A percentile compares a stretch with the other conserved stretches of the same genome.
phyloP scores from a whole-genome alignment of 2,329 filamentous ascomycete genomes.

The Colletotrichum endophyticum region DNA sequence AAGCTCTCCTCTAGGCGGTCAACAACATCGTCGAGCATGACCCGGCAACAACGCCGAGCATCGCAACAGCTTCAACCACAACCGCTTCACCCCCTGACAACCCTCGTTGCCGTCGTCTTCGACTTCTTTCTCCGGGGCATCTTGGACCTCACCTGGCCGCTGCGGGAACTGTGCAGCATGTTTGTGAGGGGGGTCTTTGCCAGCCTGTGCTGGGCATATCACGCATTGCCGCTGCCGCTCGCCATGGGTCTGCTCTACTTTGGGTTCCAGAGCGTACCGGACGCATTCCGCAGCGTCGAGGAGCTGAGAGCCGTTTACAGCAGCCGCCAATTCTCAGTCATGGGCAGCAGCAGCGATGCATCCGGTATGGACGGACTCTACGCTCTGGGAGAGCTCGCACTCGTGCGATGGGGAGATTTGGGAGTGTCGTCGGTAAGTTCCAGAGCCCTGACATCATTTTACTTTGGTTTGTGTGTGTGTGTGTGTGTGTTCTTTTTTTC shows the following conservation, averaged over 20 bases:
- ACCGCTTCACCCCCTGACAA: slow-evolving; percentile 6
- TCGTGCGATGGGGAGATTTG: slow-evolving; percentile 17
- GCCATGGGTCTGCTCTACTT: slow-evolving; percentile 15
- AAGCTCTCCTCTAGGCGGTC: not conserved
- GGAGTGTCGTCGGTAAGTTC: slow-evolving; percentile 16
- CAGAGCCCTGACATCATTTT: not conserved
- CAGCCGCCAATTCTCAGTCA: not conserved
- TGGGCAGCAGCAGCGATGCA: not conserved
- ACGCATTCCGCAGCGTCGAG: slow-evolving; percentile 4
- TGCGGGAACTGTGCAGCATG: slow-evolving; percentile 5
- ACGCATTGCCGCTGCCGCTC: slow-evolving; percentile 11
- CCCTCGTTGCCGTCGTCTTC: slow-evolving; percentile 5
- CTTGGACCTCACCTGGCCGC: slow-evolving; percentile 12
- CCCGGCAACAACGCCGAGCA: slow-evolving; percentile 4
- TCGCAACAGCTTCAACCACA: not conserved
- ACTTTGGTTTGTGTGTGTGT: not conserved
- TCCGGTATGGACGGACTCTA: slow-evolving; percentile 13
- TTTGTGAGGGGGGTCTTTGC: slow-evolving; percentile 5
- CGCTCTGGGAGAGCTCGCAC: slow-evolving; percentile 9
- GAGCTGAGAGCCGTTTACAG: not conserved
- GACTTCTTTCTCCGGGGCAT: slow-evolving; percentile 13
- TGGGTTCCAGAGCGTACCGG: slow-evolving; percentile 14
- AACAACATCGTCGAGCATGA: not conserved
- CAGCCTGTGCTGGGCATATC: slow-evolving; percentile 12
- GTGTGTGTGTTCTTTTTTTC: not conserved